A percentile compares a stretch with the other conserved stretches of the same genome.
Conservation (phyloP, 306 rosid species). For the Phaseolus lunatus region DNA sequence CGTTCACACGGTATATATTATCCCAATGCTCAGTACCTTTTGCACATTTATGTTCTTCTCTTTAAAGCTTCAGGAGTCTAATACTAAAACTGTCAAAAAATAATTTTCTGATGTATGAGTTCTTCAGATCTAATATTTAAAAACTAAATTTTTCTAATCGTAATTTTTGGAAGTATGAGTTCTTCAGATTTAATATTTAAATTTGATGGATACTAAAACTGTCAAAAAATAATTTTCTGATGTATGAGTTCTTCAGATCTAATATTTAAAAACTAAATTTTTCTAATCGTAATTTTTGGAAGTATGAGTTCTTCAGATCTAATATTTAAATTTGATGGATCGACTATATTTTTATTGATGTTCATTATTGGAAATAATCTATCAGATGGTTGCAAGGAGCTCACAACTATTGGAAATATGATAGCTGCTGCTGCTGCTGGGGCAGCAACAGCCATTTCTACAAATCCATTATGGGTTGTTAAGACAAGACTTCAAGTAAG, state of each 20-base stretch:
- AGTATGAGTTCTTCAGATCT: constrained; percentile 36
- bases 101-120: constrained; percentile 5
- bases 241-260: constrained; percentile 36
- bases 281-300: not conserved
- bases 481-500: constrained; percentile 95
- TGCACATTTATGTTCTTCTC: constrained; percentile 24
- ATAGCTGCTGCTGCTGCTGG: constrained; percentile 97
- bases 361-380: constrained; percentile 29
- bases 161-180: not conserved
- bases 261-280: constrained; percentile 12
- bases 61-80: constrained; percentile 12
- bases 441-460: constrained; percentile 82
- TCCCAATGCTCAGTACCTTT: constrained; percentile 19
- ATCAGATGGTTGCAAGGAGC: constrained; percentile 58
- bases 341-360: constrained; percentile 17
- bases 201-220: constrained; percentile 1
- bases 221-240: not conserved
- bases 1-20: constrained; percentile 72
- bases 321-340: constrained; percentile 21
- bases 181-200: constrained; percentile 36
- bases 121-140: constrained; percentile 36
- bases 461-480: constrained; percentile 98
- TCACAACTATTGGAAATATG: constrained; percentile 72
- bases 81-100: not conserved
- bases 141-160: no score